phyloP scores from a whole-genome alignment of 345 rosid species.

The Reutealis trisperma region DNA sequence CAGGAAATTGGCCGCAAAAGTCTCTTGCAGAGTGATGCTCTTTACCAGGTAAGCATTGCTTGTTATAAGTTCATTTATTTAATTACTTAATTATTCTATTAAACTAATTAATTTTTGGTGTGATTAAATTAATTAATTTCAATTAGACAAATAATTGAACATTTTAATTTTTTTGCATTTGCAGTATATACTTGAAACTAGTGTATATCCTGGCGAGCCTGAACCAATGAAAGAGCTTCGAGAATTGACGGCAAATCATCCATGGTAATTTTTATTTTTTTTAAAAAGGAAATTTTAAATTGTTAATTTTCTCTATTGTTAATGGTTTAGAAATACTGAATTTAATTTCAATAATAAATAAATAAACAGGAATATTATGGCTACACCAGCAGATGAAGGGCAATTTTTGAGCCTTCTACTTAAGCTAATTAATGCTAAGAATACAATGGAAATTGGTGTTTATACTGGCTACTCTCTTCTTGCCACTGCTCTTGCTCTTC shows the following conservation, averaged over 20 bases:
- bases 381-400: constrained; percentile 95
- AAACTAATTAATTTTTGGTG: too few species aligned
- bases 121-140: too few species aligned
- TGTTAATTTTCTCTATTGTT: too few species aligned
- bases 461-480: constrained; percentile 98
- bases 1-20: constrained; percentile 96
- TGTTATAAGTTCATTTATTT: constrained; percentile 7
- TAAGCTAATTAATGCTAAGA: constrained; percentile 92
- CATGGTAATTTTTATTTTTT: constrained; percentile 53
- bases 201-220: constrained; percentile 96
- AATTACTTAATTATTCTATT: too few species aligned
- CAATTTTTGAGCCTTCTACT: constrained; percentile 91
- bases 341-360: background rate
- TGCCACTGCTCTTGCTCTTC: constrained; percentile 97
- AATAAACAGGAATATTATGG: constrained; percentile 82
- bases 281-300: too few species aligned
- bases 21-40: constrained; percentile 88
- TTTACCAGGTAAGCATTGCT: constrained; percentile 59
- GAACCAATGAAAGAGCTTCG: constrained; percentile 93
- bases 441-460: constrained; percentile 99
- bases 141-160: too few species aligned
- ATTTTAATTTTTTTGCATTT: background rate
- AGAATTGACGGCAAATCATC: constrained; percentile 89
- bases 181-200: constrained; percentile 91
- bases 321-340: too few species aligned